phyloP scores from a whole-genome alignment of 257 asterid genomes.

The Avicennia marina region DNA sequence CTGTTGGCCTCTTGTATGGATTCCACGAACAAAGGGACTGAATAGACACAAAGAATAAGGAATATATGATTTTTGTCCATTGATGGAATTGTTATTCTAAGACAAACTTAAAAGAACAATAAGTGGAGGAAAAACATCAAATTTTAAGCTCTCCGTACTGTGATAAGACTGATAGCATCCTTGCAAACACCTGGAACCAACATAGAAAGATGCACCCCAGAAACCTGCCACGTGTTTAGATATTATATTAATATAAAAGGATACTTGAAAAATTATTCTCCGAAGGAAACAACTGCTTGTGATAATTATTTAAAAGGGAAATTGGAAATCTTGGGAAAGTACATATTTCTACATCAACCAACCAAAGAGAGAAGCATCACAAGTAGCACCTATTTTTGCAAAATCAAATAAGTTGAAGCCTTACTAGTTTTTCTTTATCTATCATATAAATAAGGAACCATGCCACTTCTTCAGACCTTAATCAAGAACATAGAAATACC shows the following conservation, averaged over 20 bases:
- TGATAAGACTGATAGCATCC: slow-evolving; percentile 56
- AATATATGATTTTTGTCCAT: background rate
- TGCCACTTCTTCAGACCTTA: background rate
- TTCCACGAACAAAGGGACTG: slow-evolving; percentile 94
- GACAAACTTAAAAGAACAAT: background rate
- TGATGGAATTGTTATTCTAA: no score
- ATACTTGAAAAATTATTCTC: background rate
- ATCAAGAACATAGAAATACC: slow-evolving; percentile 2
- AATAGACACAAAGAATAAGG: slow-evolving; percentile 19
- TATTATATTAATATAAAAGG: background rate
- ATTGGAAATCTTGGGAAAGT: no score
- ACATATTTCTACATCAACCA: no score
- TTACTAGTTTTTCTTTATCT: no score
- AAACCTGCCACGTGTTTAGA: slow-evolving; percentile 32
- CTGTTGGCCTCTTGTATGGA: slow-evolving; percentile 87
- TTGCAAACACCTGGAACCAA: slow-evolving; percentile 61
- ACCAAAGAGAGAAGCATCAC: background rate
- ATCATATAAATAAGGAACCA: no score
- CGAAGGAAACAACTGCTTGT: background rate
- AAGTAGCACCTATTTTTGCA: background rate
- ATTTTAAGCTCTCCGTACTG: slow-evolving; percentile 35
- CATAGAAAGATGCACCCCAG: slow-evolving; percentile 54
- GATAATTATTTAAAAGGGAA: background rate
- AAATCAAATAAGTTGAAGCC: no score
- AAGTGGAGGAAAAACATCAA: background rate